These are phyloP conservation scores for Fusarium redolens DNA, from an alignment of 2,329 filamentous ascomycete genomes.

Conservation along the genomic window DNA sequence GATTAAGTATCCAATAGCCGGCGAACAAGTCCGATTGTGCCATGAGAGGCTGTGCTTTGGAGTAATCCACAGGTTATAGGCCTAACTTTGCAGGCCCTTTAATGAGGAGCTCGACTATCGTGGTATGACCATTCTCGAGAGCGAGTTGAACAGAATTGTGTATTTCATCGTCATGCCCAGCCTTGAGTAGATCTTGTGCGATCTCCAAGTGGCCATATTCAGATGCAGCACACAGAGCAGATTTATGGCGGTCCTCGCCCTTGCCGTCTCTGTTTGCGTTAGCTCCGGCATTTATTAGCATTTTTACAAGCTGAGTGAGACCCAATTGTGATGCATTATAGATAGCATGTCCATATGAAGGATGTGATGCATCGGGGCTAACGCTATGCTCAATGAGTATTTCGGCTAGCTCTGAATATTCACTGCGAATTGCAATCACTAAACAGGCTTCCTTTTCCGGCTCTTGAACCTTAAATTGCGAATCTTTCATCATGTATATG, in stretches of 20 bases:
- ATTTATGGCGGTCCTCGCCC: accelerated
- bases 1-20: background rate
- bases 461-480: background rate
- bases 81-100: background rate
- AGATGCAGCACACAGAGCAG: background rate
- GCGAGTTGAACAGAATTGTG: accelerated
- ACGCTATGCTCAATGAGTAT: background rate
- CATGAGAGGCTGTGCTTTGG: no score
- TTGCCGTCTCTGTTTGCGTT: background rate
- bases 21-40: background rate
- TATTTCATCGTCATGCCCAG: no score
- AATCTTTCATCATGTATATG: background rate
- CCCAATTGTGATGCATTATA: background rate
- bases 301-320: background rate
- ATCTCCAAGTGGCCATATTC: background rate
- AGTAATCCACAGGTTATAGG: background rate
- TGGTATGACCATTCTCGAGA: accelerated
- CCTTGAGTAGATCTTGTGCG: background rate
- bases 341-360: background rate
- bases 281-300: background rate
- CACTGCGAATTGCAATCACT: background rate
- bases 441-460: background rate
- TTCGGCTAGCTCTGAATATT: background rate
- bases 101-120: background rate
- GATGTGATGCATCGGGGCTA: background rate